A percentile compares a stretch with the other conserved stretches of the same genome.
Evolutionary conservation across 345 rosid species (phyloP).

Genomic region (Angophora floribunda): DNA sequence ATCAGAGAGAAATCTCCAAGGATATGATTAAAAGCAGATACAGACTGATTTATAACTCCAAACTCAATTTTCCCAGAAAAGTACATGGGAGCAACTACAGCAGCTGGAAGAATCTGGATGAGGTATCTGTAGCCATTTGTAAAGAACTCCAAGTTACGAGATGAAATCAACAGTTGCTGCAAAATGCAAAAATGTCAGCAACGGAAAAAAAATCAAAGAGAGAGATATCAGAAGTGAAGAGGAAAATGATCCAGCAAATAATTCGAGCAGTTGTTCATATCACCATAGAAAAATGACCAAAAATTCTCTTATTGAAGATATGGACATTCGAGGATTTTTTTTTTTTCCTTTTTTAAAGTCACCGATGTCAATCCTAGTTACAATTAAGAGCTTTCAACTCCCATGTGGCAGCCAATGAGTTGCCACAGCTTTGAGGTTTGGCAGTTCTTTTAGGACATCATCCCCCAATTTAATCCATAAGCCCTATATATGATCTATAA

Average conservation of each 20-base stretch:
- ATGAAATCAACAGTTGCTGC: constrained; percentile 85
- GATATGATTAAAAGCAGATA: constrained; percentile 93
- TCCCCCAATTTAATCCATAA: not conserved
- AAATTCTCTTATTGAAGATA: not conserved
- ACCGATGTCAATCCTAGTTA: not conserved
- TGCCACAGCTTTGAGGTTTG: not conserved
- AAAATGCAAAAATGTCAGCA: constrained; percentile 4
- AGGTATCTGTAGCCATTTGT: constrained; percentile 91
- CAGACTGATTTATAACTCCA: constrained; percentile 97
- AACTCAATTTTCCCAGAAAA: constrained; percentile 97
- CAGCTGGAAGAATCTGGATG: constrained; percentile 97
- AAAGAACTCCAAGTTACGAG: constrained; percentile 95
- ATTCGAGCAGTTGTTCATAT: not conserved
- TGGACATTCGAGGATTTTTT: not conserved
- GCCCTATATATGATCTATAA: not conserved
- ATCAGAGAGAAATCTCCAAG: constrained; percentile 91
- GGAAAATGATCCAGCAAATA: not conserved
- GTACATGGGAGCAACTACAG: constrained; percentile 96
- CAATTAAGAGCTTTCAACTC: not conserved
- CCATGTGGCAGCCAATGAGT: not conserved
- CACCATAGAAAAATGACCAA: not conserved
- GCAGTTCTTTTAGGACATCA: not conserved
- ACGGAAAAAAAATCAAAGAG: not conserved
- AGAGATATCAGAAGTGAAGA: not conserved
- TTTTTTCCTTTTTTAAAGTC: not conserved